Base-by-base conservation (phyloP, 805 yeast species). In the Monosporozyma aquatica region DNA sequence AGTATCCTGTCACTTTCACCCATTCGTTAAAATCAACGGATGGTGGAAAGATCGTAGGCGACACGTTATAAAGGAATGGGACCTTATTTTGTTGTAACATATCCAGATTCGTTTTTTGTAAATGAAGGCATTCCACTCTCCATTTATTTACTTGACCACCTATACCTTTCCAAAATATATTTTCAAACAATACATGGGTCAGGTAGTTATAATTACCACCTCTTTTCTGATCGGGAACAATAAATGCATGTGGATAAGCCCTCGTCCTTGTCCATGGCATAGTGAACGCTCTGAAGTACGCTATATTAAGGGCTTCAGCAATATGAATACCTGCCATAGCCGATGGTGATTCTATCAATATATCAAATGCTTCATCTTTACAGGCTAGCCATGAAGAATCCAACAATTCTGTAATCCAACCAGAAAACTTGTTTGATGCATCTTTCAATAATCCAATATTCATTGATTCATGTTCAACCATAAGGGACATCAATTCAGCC, bases 211-310 rank as follows among this genome's bases (percentile, higher is more conserved):
- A 90, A 8, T 89, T 82, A 3, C 97, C 96, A 9, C 96, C 96
- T 59, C 82, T 74, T 56, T 82, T 86, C 62, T 85, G 94, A 46
- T 87, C 96, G 0, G 97, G 96, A 6, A 86, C 95, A 58, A 89
- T 78, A 49, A 90, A 87, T 0, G 97, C 97, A 68, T 90, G 97
- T 1, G 97, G 97, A 58, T 90, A 90, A 0, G 96, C 95, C 51
- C 95, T 71, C 1, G 97, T 89, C 47, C 95, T 67, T 0, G 97
- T 86, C 97, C 97, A 90, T 0, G 97, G 97, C 97, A 90, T 90
- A 0, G 97, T 90, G 58, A 90, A 90, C 0, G 97, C 97, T 53
- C 97, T 71, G 67, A 85, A 83, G 58, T 90, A 90, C 0, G 97
- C 95, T 43, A 90, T 82, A 17, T 78, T 76, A 44, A 90, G 63